Base-by-base conservation (phyloP, 139 green algal species). In the Pedinophyceae sp. region DNA sequence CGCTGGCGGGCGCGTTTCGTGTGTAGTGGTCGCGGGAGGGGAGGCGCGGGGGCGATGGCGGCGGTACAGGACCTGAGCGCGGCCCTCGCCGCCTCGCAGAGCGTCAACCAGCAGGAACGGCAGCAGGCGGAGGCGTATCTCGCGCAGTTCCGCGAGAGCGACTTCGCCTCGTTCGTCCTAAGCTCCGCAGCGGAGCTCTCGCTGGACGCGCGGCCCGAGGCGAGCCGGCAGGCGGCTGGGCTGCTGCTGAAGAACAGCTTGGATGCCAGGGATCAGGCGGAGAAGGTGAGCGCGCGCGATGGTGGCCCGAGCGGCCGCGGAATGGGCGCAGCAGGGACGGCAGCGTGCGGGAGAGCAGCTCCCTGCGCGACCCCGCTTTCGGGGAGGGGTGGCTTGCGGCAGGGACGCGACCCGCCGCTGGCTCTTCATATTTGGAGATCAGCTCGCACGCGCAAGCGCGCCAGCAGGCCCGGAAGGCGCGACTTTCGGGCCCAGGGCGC, bases 221-320 rank as follows among this genome's bases (percentile, higher is more conserved):
- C 89, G 27, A 61, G 70, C 1, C 61, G 90, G 30, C 72, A 78
- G 25, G 72, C 95, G 13, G 91, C 91, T 18, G 88, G 84, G 4
- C 55, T 98, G 3, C 67, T 95, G n/a, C 70, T 98, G 1, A 98
- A 98, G 60, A 98, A 97, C 71, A 50, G 65, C 18, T 62, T 98
- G 10, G 81, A 94, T 60, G 80, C 87, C 23, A 89, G 87, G 58
- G 85, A 94, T 28, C 62, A 67, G 1, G 41, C 41, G 0, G 64
- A 66, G 25, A 86, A 82, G 74, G 76, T 80, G 22, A n/a, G 40
- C 5, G 5, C 15, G 4, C 4, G 20, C 15, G 34, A 43, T 43
- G 10, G 10, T 43, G 34, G 34, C 34, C 34, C 10, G 13, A 43
- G 13, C 10, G 34, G 10, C 34, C 34, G 10, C 10, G 10, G 34